A percentile compares a stretch with the other conserved stretches of the same genome.
Conservation (phyloP, 345 rosid species). For the Limnanthes douglasii region DNA sequence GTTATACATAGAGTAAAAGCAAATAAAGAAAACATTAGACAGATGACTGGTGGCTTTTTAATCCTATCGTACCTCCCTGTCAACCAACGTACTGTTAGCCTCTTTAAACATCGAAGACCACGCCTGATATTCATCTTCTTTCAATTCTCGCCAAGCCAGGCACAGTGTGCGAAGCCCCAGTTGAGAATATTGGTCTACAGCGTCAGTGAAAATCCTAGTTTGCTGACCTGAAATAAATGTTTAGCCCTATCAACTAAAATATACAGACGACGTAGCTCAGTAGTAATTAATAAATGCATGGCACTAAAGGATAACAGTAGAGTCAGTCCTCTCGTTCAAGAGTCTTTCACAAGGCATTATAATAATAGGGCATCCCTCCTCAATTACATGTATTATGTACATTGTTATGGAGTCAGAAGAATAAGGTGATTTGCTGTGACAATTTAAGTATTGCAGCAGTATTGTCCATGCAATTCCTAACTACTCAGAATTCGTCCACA, state of each 20-base stretch:
- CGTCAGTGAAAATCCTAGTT: conserved; percentile 63
- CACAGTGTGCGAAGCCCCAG: conserved; percentile 90
- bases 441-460: too few relatives aligned
- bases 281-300: too few relatives aligned
- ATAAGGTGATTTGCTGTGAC: too few relatives aligned
- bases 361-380: too few relatives aligned
- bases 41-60: conserved; percentile 4
- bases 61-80: conserved; percentile 82
- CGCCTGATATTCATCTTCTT: conserved; percentile 67
- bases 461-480: too few relatives aligned
- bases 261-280: too few relatives aligned
- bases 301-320: too few relatives aligned
- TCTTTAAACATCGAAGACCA: conserved; percentile 88
- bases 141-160: conserved; percentile 89
- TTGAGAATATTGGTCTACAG: conserved; percentile 87
- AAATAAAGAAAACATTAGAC: background rate
- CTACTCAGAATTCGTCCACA: too few relatives aligned
- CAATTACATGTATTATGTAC: too few relatives aligned
- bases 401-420: too few relatives aligned
- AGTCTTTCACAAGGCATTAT: too few relatives aligned
- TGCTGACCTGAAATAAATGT: conserved; percentile 58
- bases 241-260: conserved; percentile 1
- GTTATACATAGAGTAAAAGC: conserved; percentile 1
- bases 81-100: conserved; percentile 86
- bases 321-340: too few relatives aligned